phyloP scores from a whole-genome alignment of 1,284 basidiomycete genomes.

The Thelephora terrestris region DNA sequence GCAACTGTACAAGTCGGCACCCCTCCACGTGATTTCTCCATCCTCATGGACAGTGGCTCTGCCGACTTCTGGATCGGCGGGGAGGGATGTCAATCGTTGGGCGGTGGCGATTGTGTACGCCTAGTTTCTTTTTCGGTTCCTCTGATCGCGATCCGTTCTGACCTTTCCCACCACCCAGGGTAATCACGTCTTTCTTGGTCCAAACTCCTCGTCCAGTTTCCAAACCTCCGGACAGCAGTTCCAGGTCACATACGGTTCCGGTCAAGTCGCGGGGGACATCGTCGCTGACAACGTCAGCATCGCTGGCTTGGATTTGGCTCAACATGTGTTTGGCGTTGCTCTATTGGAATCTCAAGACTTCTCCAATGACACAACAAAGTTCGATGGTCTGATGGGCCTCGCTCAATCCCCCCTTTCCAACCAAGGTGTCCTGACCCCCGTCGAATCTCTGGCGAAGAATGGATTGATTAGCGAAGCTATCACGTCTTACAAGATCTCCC shows the following conservation, averaged over 20 bases:
- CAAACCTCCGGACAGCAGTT: constrained; percentile 44
- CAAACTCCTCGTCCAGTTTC: constrained; percentile 58
- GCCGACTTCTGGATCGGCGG: constrained; percentile 77
- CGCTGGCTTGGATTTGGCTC: constrained; percentile 51
- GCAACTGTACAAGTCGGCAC: constrained; percentile 72
- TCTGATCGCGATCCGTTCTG: constrained; percentile 1
- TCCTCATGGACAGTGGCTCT: constrained; percentile 83
- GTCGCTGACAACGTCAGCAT: constrained; percentile 59
- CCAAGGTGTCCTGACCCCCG: constrained; percentile 58
- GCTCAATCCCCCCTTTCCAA: constrained; percentile 63
- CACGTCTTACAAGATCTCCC: constrained; percentile 74
- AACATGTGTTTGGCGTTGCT: constrained; percentile 69
- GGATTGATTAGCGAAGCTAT: constrained; percentile 61
- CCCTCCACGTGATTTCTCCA: constrained; percentile 56
- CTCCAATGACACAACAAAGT: constrained; percentile 38
- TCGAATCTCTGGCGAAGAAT: constrained; percentile 57
- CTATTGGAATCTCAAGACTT: constrained; percentile 57
- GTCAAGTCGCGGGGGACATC: constrained; percentile 57
- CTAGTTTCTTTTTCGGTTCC: not conserved
- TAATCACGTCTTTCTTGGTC: constrained; percentile 61
- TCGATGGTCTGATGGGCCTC: constrained; percentile 82
- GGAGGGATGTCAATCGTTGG: constrained; percentile 38
- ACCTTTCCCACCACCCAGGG: constrained; percentile 22
- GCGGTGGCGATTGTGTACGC: constrained; percentile 40
- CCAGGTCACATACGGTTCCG: constrained; percentile 70